These are phyloP conservation scores for Sporothrix pallida DNA, from an alignment of 2,329 filamentous ascomycete species.

Conservation along the genomic window DNA sequence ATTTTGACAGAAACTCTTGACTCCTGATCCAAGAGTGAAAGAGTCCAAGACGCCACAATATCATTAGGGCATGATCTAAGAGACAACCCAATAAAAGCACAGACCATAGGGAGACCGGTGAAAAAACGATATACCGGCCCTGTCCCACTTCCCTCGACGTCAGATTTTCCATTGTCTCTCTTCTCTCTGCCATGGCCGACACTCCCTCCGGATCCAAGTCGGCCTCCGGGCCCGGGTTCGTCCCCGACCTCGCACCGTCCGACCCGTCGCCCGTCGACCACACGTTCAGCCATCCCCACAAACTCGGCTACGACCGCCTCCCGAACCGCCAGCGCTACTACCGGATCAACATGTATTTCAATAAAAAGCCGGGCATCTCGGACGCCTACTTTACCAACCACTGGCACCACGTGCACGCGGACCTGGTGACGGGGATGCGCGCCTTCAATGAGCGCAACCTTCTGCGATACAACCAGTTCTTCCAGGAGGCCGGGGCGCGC, in stretches of 20 bases:
- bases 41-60: neutral
- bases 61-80: neutral
- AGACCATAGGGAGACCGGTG: neutral
- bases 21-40: neutral
- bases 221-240: neutral
- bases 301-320: neutral
- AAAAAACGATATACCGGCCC: slow-evolving; percentile 1
- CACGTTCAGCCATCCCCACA: neutral
- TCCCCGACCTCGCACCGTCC: neutral
- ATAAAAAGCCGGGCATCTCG: slow-evolving; percentile 6
- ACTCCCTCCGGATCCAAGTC: neutral
- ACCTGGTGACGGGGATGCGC: slow-evolving; percentile 5
- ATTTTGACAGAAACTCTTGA: neutral
- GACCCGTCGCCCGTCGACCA: slow-evolving; percentile 17
- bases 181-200: neutral
- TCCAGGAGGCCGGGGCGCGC: neutral
- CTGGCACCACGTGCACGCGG: slow-evolving; percentile 14
- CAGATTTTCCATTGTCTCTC: neutral
- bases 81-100: neutral
- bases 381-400: slow-evolving; percentile 11
- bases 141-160: neutral
- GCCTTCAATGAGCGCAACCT: neutral
- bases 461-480: slow-evolving; percentile 20
- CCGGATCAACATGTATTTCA: slow-evolving; percentile 20
- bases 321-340: slow-evolving; percentile 19